Conservation (phyloP, 148 eudicot species). For the Rhododendron vialii region DNA sequence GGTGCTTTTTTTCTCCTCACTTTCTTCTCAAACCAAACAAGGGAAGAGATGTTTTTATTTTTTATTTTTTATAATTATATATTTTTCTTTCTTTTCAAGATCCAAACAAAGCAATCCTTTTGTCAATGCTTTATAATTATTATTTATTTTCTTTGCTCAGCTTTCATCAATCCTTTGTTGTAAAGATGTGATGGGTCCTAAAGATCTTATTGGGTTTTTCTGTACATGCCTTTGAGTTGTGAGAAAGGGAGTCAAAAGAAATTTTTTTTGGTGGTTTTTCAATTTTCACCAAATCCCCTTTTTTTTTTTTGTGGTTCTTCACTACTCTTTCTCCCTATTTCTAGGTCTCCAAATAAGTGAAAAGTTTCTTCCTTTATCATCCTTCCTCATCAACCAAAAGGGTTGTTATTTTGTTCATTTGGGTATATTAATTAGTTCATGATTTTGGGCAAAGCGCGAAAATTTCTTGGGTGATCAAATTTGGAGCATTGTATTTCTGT, state of each 20-base stretch:
- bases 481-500: background rate
- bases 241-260: background rate
- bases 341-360: no score
- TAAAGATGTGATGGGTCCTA: no score
- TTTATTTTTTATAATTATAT: no score
- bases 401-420: background rate
- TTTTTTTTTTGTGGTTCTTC: background rate
- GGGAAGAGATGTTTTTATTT: no score
- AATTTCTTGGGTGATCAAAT: background rate
- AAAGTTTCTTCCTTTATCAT: no score
- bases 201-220: background rate
- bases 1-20: no score
- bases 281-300: background rate
- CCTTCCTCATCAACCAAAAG: background rate
- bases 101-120: background rate
- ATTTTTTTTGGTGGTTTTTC: background rate
- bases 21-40: no score
- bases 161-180: no score
- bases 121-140: no score
- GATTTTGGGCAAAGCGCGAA: background rate
- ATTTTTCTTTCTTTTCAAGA: background rate
- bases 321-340: no score
- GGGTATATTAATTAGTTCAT: background rate
- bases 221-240: background rate
- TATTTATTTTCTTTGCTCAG: no score